These are phyloP conservation scores for Boletus subcaerulescens DNA, from an alignment of 768 basidiomycete species.

Conservation along the genomic window DNA sequence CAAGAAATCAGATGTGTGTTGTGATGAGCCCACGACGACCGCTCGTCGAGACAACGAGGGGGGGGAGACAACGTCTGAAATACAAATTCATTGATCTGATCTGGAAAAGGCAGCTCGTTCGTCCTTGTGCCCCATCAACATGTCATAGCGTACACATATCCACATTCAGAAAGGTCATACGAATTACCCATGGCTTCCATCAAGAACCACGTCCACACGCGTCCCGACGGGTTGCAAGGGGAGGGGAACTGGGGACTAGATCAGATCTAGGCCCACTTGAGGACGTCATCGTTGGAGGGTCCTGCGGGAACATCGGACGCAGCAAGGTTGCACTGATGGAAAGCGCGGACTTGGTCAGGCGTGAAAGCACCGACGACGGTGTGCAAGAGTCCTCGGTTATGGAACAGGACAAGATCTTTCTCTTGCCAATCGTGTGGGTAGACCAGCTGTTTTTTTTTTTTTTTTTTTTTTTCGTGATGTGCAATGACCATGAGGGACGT, in stretches of 20 bases:
- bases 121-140: background rate
- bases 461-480: background rate
- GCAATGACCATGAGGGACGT: background rate
- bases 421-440: constrained; percentile 88
- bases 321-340: constrained; percentile 60
- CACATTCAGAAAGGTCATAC: background rate
- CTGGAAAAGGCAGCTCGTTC: constrained; percentile 4
- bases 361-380: constrained; percentile 65
- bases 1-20: too few relatives aligned
- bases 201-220: constrained; percentile 4
- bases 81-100: constrained; percentile 10
- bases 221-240: background rate
- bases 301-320: constrained; percentile 49
- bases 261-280: constrained; percentile 38
- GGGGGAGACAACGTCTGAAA: background rate
- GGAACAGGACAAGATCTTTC: constrained; percentile 65
- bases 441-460: constrained; percentile 44
- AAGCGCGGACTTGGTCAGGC: constrained; percentile 45
- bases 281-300: constrained; percentile 44
- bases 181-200: background rate
- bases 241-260: background rate
- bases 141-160: constrained; percentile 3
- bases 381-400: constrained; percentile 69
- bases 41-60: background rate
- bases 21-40: too few relatives aligned